Conservation (phyloP, 257 asterid genomes). For the Solanum phureja region DNA sequence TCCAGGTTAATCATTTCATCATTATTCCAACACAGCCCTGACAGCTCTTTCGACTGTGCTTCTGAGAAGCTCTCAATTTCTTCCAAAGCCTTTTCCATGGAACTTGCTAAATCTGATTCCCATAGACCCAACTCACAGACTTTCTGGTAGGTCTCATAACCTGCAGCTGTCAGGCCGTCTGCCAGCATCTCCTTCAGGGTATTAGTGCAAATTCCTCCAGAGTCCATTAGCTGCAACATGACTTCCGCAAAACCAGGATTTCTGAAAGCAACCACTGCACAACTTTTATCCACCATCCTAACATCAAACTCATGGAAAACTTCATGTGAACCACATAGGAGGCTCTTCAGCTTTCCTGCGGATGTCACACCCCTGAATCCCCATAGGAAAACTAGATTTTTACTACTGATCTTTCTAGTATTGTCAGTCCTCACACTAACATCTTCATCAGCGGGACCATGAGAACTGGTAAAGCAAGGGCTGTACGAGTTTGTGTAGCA, state of each 20-base stretch:
- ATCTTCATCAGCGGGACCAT: conserved; percentile 27
- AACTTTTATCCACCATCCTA: conserved; percentile 55
- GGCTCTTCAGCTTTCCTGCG: conserved; percentile 40
- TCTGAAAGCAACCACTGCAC: conserved; percentile 70
- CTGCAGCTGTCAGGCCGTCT: conserved; percentile 56
- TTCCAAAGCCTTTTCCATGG: conserved; percentile 50
- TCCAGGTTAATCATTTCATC: conserved; percentile 63
- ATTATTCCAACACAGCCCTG: conserved; percentile 42
- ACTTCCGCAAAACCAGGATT: conserved; percentile 32
- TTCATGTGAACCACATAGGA: conserved; percentile 43
- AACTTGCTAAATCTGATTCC: conserved; percentile 54
- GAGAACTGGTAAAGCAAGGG: conserved; percentile 25
- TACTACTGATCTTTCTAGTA: conserved; percentile 27
- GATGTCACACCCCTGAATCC: conserved; percentile 64
- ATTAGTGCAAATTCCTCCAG: conserved; percentile 24
- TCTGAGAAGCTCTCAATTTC: conserved; percentile 25
- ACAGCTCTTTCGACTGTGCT: conserved; percentile 23
- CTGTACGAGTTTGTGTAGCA: conserved; percentile 27
- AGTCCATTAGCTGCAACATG: conserved; percentile 42
- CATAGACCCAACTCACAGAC: conserved; percentile 42
- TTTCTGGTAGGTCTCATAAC: conserved; percentile 43
- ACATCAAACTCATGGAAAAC: conserved; percentile 54
- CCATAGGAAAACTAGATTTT: conserved; percentile 63
- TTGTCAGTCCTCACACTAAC: conserved; percentile 37
- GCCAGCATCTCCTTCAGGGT: conserved; percentile 38